phyloP scores from a whole-genome alignment of 2,329 filamentous ascomycete genomes.

The Clonostachys sp. region DNA sequence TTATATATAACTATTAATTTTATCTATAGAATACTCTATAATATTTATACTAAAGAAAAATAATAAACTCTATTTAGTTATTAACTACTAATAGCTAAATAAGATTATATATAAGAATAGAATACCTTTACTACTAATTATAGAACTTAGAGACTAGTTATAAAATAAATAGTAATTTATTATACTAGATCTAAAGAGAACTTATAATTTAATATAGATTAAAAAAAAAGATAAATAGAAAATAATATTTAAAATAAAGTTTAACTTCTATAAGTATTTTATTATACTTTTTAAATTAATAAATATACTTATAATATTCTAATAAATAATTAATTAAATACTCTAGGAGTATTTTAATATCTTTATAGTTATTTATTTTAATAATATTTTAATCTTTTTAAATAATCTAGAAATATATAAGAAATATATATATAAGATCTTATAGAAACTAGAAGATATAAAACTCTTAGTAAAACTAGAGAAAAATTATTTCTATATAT shows the following conservation, averaged over 20 bases:
- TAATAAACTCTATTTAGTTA: slow-evolving; percentile 10
- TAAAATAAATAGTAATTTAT: slow-evolving; percentile 6
- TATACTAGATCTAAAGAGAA: slow-evolving; percentile 8
- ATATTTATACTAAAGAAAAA: slow-evolving; percentile 13
- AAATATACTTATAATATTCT: slow-evolving; percentile 5
- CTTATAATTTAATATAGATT: slow-evolving; percentile 24
- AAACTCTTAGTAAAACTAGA: too few relatives aligned
- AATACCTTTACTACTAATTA: slow-evolving; percentile 13
- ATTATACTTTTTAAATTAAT: slow-evolving; percentile 19
- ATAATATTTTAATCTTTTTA: not conserved
- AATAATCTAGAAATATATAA: not conserved
- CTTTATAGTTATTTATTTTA: not conserved
- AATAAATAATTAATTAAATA: not conserved
- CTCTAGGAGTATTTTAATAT: not conserved
- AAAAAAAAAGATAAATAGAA: slow-evolving; percentile 19
- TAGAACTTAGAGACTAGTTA: slow-evolving; percentile 12
- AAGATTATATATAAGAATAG: slow-evolving; percentile 15
- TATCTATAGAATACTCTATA: slow-evolving; percentile 1
- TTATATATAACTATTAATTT: slow-evolving; percentile 7
- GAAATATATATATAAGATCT: not conserved
- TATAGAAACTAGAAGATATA: not conserved
- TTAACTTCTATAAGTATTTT: slow-evolving; percentile 22
- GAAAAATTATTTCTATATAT: not conserved
- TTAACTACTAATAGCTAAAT: slow-evolving; percentile 18
- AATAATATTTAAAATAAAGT: slow-evolving; percentile 22